These are phyloP conservation scores for Immersiporthe knoxdaviesiana DNA, from an alignment of 2,329 filamentous ascomycete species.

Conservation along the genomic window DNA sequence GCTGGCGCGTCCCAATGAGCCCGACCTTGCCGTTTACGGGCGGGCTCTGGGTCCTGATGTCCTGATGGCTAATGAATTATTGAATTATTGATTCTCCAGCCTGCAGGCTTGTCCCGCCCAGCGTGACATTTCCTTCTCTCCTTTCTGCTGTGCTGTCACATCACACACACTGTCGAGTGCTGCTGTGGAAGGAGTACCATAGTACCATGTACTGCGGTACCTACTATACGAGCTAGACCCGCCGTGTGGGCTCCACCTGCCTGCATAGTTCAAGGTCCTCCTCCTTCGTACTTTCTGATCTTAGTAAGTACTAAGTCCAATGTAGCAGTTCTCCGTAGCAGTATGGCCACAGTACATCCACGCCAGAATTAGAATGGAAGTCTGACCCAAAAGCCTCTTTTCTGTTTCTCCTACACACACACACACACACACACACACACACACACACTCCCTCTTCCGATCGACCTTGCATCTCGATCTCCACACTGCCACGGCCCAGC, in stretches of 20 bases:
- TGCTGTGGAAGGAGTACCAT: too few relatives aligned
- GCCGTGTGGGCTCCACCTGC: neutral
- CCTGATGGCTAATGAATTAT: slow-evolving; percentile 14
- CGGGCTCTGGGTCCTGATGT: neutral
- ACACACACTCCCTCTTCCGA: neutral
- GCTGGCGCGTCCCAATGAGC: neutral
- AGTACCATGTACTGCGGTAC: neutral
- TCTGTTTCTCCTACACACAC: too few relatives aligned
- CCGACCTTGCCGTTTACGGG: neutral
- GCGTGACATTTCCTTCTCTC: neutral
- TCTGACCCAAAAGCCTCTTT: neutral
- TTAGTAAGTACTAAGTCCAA: neutral
- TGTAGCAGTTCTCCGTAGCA: neutral
- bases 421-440: too few relatives aligned
- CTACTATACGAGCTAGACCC: neutral
- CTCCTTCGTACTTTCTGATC: neutral
- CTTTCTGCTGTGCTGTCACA: too few relatives aligned
- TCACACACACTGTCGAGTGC: too few relatives aligned
- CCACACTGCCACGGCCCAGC: neutral
- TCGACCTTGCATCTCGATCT: neutral
- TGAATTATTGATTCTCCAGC: slow-evolving; percentile 9
- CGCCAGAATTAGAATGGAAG: neutral
- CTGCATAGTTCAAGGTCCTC: neutral
- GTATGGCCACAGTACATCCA: neutral
- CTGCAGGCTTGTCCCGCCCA: neutral